phyloP scores from a whole-genome alignment of 495 filamentous ascomycete species.

The Neurospora sp. region DNA sequence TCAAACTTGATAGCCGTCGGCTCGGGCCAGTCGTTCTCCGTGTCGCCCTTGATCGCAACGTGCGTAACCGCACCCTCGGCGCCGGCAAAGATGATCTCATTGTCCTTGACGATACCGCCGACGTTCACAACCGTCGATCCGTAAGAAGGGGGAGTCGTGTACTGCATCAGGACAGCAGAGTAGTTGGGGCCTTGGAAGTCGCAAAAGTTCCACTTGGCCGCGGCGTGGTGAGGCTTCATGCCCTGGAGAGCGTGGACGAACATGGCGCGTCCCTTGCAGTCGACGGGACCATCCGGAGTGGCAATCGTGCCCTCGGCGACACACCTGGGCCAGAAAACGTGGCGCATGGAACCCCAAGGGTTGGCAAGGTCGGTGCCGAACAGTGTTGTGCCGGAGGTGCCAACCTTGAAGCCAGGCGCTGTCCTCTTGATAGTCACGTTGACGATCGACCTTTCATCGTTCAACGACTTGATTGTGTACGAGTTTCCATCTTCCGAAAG shows the following conservation, averaged over 20 bases:
- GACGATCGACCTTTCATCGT: conserved; percentile 65
- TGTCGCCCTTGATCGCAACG: conserved; percentile 55
- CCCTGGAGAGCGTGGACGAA: conserved; percentile 82
- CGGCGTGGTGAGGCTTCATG: conserved; percentile 98
- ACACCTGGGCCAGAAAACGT: conserved; percentile 88
- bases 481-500: conserved; percentile 72
- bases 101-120: conserved; percentile 70
- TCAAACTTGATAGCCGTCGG: conserved; percentile 62
- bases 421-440: conserved; percentile 68
- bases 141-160: conserved; percentile 88
- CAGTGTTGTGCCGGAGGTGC: conserved; percentile 73
- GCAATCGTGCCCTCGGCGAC: conserved; percentile 70
- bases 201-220: conserved; percentile 85
- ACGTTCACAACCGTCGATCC: conserved; percentile 81
- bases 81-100: conserved; percentile 67
- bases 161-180: conserved; percentile 92
- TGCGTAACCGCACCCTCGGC: conserved; percentile 53
- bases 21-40: conserved; percentile 80
- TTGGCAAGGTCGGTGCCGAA: conserved; percentile 75
- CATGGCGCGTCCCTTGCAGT: conserved; percentile 69
- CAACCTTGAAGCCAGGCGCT: conserved; percentile 75
- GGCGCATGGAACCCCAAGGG: conserved; percentile 88
- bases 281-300: conserved; percentile 71
- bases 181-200: conserved; percentile 82
- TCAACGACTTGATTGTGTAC: conserved; percentile 78